Percentiles rank a stretch among this genome's conserved stretches.
Evolutionary conservation across 352 stramenopile genomes (phyloP).

Genomic region (Plasmopara muralis): DNA sequence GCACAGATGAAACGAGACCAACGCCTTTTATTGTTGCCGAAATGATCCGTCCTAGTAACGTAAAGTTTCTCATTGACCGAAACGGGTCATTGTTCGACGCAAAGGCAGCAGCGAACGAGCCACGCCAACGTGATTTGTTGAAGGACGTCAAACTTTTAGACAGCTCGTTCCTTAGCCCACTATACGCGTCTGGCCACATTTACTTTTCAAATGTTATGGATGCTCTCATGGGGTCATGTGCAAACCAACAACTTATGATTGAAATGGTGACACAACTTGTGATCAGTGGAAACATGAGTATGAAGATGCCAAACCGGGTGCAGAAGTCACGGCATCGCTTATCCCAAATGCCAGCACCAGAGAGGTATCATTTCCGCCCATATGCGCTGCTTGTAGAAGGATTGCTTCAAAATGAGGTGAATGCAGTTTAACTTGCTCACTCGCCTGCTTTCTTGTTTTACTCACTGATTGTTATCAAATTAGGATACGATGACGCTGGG

Average conservation of each 20-base stretch:
- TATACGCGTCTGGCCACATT: slow-evolving; percentile 60
- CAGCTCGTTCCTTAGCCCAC: slow-evolving; percentile 41
- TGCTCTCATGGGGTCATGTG: slow-evolving; percentile 51
- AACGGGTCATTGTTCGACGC: slow-evolving; percentile 18
- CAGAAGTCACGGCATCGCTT: slow-evolving; percentile 36
- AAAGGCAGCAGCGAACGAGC: slow-evolving; percentile 25
- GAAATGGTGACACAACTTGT: slow-evolving; percentile 32
- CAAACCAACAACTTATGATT: slow-evolving; percentile 51
- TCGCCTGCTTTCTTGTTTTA: no score
- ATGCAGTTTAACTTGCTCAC: background rate
- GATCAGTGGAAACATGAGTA: slow-evolving; percentile 39
- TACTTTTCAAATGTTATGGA: slow-evolving; percentile 74
- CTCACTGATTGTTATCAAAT: slow-evolving; percentile 6
- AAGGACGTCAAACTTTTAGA: slow-evolving; percentile 56
- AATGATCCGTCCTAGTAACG: no score
- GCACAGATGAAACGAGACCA: no score
- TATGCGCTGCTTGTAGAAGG: slow-evolving; percentile 53
- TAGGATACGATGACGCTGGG: slow-evolving; percentile 53
- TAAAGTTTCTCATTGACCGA: no score
- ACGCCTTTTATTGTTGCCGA: no score
- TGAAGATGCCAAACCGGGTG: slow-evolving; percentile 41
- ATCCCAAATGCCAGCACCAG: slow-evolving; percentile 45
- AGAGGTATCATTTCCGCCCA: slow-evolving; percentile 49
- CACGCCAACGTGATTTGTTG: slow-evolving; percentile 35
- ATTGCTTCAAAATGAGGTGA: slow-evolving; percentile 50